Base-by-base conservation (phyloP, 441 rosid species). In the Bruguiera hainesii region DNA sequence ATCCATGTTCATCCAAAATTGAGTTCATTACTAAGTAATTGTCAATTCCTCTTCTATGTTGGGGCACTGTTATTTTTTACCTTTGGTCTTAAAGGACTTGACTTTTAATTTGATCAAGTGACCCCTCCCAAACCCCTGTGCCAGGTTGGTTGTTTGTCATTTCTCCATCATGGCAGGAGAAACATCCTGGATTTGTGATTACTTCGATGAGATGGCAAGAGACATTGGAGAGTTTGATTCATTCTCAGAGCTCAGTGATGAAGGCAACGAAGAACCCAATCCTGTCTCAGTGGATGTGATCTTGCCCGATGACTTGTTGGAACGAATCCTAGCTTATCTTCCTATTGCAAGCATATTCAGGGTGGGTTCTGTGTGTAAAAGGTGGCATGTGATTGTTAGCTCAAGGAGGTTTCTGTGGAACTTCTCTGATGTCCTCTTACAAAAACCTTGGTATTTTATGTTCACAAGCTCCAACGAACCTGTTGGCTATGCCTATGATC, bases 371-470 rank as follows among this genome's bases (percentile, higher is more conserved):
- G 97, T 95, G 48, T 91, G 97, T 78, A 92, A 87, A 78, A 85
- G 95, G 78, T 90, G 98, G 99, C 84, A 83, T 28, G 98, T 83
- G 73, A 87, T 95, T 63, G 88, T 92, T 7, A 84, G 89, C 65
- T 92, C 99, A 21, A 84, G 69, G 66, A 84, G 95, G 73, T 91
- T 91, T 64, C 56, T 83, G 39, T 80, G 96, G 86, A 88, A 83
- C 70, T 75, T 74, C 63, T 78, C 96, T 0, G 83, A 68, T 53
- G 79, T 75, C 18, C 67, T 72, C 8, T 76, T 93, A 23, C 97
- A 90, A 58, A 89, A 86, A 35, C 98, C 99, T 37, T 95, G 99
- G 98, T 95, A 95, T 71, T 95, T 90, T 76, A 95, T 92, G 99
- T 95, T 95, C 69, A 95, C 93, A 7, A 85, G 85, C 79, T 82